Conservation (phyloP, 2,329 filamentous ascomycete genomes). For the Macrophomina phaseolina region DNA sequence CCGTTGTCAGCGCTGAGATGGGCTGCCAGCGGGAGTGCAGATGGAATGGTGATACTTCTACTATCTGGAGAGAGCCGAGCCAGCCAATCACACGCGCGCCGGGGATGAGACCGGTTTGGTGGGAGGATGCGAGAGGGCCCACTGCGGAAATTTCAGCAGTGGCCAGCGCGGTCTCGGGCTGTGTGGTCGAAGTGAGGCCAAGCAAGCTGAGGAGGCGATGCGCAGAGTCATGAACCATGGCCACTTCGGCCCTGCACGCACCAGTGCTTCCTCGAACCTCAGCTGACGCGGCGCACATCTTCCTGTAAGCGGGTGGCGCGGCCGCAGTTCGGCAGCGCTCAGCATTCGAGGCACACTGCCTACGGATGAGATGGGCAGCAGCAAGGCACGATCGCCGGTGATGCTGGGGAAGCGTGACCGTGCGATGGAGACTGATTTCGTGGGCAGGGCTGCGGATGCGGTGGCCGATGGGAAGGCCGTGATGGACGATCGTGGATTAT, state of each 20-base stretch:
- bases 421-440: neutral
- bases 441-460: neutral
- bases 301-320: neutral
- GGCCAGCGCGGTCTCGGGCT: no score
- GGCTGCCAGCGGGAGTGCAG: neutral
- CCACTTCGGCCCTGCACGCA: neutral
- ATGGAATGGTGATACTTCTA: neutral
- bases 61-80: neutral
- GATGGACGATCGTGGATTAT: neutral
- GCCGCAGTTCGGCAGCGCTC: neutral
- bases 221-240: constrained; percentile 4
- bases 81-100: neutral
- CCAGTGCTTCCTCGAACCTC: constrained; percentile 2
- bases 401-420: neutral
- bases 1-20: neutral
- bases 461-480: neutral
- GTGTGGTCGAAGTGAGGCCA: neutral
- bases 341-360: neutral
- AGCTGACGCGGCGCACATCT: constrained; percentile 6
- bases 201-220: neutral
- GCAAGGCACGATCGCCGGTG: neutral
- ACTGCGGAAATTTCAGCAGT: neutral
- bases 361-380: neutral
- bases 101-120: neutral
- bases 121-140: neutral